Conservation (phyloP, 164 flowering plant genomes). For the Chloranthus sessilifolius region DNA sequence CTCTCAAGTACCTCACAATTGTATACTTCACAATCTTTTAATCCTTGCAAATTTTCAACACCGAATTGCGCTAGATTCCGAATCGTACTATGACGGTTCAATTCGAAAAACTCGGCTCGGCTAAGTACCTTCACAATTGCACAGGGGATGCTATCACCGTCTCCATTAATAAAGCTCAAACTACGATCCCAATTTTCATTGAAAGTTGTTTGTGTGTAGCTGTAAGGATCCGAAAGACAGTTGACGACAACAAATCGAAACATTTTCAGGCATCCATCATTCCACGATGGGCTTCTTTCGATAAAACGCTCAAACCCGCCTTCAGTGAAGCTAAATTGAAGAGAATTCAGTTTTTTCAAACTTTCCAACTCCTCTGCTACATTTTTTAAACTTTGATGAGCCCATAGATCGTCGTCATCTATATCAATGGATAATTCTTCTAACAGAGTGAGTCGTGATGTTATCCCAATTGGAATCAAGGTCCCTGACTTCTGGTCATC, state of each 20-base stretch:
- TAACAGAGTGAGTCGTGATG: not conserved
- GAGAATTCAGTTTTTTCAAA: not conserved
- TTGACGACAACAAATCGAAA: too few relatives aligned
- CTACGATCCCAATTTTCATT: too few relatives aligned
- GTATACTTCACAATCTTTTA: not conserved
- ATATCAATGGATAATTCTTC: not conserved
- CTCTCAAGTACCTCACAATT: not conserved
- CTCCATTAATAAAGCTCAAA: not conserved
- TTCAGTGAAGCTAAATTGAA: not conserved
- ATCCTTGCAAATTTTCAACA: too few relatives aligned
- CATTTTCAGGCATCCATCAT: too few relatives aligned
- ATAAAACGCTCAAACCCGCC: not conserved
- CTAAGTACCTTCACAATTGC: too few relatives aligned
- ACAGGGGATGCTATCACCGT: too few relatives aligned
- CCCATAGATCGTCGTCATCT: not conserved
- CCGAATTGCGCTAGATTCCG: too few relatives aligned
- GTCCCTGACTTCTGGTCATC: not conserved
- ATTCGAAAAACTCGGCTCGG: too few relatives aligned
- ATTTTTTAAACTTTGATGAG: not conserved
- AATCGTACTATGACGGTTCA: too few relatives aligned
- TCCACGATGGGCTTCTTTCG: not conserved
- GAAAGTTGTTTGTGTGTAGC: too few relatives aligned
- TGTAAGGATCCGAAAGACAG: too few relatives aligned
- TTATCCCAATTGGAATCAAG: not conserved
- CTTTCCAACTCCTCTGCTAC: not conserved